Base-by-base conservation (phyloP, 345 rosid genomes). In the Brassica incana region DNA sequence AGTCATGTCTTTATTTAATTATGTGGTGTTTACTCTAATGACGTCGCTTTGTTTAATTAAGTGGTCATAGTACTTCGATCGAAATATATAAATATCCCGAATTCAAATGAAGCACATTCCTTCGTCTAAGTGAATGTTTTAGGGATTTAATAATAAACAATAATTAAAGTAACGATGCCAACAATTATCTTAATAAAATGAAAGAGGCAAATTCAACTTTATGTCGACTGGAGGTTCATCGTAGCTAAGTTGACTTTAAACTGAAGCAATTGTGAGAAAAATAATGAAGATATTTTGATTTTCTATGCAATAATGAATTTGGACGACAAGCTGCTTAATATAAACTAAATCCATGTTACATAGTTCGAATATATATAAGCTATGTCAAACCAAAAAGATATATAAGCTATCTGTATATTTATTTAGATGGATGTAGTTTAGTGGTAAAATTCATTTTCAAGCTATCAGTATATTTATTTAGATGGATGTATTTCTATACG, bases 21-120 rank as follows among this genome's bases (percentile, higher is more conserved):
- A 66, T 78, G 83, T 72, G 72, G 75, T 84, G 74, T 80, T 58
- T 59, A 65, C 73, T 65, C 69, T 78, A 72, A 72, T 27, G 30
- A 72, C 80, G 72, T 71, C 72, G 74, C 68, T 74, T 79, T 67
- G 62, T 12, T 58, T 75, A 18, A 43, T 11, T 25, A 66, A 66
- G 71, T 61, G 75, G 77, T 56, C 79, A 12, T 81, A 45, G 33
- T 64, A 36, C 72, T 14, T 80, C 11, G 36, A 54, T 56, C 29
- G 9, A 67, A 16, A 32, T 29, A 56, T 69, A 33, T 48, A 25
- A 38, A 16, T 56, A 56, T 40, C 27, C 25, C 10, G 16, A 29
- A 64, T 12, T 64, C 64, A 45, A n/a, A 38, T 12, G 30, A 63
- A 30, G 67, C 67, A 63, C 15, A 5, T 30, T 12, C 33, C 50